Conservation (phyloP, 371 early-diverging fungal species). For the Mucor indicus region DNA sequence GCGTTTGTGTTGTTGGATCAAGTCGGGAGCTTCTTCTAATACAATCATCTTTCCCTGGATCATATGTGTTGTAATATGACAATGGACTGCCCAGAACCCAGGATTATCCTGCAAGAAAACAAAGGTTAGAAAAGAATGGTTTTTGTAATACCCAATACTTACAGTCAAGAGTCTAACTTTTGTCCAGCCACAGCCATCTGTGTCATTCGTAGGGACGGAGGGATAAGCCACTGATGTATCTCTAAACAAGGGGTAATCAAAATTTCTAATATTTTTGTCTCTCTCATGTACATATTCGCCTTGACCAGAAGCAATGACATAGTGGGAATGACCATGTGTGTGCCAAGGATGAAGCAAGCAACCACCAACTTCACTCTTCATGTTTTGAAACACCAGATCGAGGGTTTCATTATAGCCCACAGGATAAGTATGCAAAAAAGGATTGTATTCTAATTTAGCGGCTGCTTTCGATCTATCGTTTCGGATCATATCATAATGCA, state of each 20-base stretch:
- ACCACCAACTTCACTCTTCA: conserved; percentile 13
- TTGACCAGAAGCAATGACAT: conserved; percentile 31
- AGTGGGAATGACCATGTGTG: conserved; percentile 47
- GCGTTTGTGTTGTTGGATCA: background rate
- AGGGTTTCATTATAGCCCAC: conserved; percentile 23
- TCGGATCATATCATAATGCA: background rate
- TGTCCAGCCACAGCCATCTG: conserved; percentile 36
- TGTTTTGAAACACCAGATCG: conserved; percentile 40
- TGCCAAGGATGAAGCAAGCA: conserved; percentile 46
- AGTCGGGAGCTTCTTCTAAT: conserved; percentile 31
- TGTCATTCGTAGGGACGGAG: conserved; percentile 8
- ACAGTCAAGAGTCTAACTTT: conserved; percentile 36
- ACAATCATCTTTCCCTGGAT: conserved; percentile 45
- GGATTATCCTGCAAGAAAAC: conserved; percentile 37
- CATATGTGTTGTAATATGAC: conserved; percentile 51
- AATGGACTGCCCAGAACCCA: conserved; percentile 50
- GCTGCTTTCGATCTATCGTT: background rate
- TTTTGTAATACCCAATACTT: conserved; percentile 3
- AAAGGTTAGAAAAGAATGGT: background rate
- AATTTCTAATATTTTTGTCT: conserved; percentile 26
- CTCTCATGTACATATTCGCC: conserved; percentile 31
- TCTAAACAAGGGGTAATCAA: conserved; percentile 24
- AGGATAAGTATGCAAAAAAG: conserved; percentile 19
- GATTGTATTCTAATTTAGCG: conserved; percentile 13
- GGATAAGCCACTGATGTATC: conserved; percentile 41